These are phyloP conservation scores for Sporothrix luriei DNA, from an alignment of 2,329 filamentous ascomycete genomes.

Conservation along the genomic window DNA sequence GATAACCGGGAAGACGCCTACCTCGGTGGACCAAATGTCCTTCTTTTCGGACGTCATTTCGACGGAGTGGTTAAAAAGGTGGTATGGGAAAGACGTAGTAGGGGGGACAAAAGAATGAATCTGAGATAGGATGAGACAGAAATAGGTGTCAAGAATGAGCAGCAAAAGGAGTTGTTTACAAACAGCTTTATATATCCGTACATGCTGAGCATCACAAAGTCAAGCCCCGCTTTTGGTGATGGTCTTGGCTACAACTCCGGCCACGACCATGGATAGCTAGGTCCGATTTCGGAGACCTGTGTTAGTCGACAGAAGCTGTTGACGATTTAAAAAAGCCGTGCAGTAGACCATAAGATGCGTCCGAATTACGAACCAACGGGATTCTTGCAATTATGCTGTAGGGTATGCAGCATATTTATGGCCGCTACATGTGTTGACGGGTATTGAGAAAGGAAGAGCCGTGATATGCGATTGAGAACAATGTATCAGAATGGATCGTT, in stretches of 20 bases:
- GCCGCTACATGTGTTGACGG: not conserved
- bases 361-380: constrained; percentile 19
- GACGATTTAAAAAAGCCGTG: not conserved
- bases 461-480: no score
- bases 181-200: constrained; percentile 18
- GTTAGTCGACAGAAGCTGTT: constrained; percentile 20
- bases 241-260: not conserved
- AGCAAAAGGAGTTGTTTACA: not conserved
- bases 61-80: not conserved
- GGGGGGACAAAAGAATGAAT: not conserved
- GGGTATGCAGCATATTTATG: not conserved
- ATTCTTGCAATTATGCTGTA: not conserved
- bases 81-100: not conserved
- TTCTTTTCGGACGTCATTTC: constrained; percentile 37
- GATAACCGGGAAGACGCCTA: constrained; percentile 29
- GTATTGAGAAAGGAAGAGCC: not conserved
- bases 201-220: not conserved
- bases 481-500: not conserved
- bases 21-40: constrained; percentile 50
- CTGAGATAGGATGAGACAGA: not conserved
- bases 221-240: constrained; percentile 24
- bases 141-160: not conserved
- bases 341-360: not conserved
- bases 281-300: constrained; percentile 33
- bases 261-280: not conserved